Evolutionary conservation across 2,329 filamentous ascomycete species (phyloP).

Genomic region (Fusarium tjaetaba): DNA sequence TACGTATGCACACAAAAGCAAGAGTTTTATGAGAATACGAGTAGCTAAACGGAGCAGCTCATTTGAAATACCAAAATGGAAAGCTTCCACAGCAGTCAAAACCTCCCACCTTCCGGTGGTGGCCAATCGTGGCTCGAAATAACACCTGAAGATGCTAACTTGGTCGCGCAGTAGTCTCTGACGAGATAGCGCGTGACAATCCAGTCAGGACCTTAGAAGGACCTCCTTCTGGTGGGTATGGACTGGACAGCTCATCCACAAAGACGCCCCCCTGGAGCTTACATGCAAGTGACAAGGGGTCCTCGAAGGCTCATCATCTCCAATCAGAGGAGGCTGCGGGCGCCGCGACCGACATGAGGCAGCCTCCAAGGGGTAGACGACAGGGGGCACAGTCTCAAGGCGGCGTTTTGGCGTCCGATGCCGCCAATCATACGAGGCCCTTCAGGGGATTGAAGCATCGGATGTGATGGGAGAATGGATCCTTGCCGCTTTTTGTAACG

Average conservation of each 20-base stretch:
- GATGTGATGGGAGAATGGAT: slow-evolving; percentile 33
- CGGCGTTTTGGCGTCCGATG: slow-evolving; percentile 36
- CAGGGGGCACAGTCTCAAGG: slow-evolving; percentile 27
- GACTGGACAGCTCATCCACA: slow-evolving; percentile 29
- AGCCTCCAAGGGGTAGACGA: slow-evolving; percentile 29
- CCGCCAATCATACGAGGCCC: slow-evolving; percentile 37
- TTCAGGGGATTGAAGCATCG: slow-evolving; percentile 38
- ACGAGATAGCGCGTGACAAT: slow-evolving; percentile 38
- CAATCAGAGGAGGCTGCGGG: slow-evolving; percentile 38
- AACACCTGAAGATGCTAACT: slow-evolving; percentile 34
- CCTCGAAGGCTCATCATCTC: slow-evolving; percentile 16
- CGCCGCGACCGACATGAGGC: slow-evolving; percentile 38
- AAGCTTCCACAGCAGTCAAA: slow-evolving; percentile 12
- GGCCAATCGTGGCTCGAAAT: slow-evolving; percentile 33
- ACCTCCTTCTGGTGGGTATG: slow-evolving; percentile 30
- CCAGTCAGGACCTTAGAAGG: slow-evolving; percentile 37
- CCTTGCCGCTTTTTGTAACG: slow-evolving; percentile 40
- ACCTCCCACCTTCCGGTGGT: slow-evolving; percentile 3
- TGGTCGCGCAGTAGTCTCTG: slow-evolving; percentile 39
- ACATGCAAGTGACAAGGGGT: slow-evolving; percentile 31
- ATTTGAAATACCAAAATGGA: neutral
- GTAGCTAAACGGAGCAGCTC: neutral
- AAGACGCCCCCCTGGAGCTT: slow-evolving; percentile 20
- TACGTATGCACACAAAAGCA: slow-evolving; percentile 13
- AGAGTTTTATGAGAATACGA: neutral